A percentile compares a stretch with the other conserved stretches of the same genome.
Evolutionary conservation across 2,329 filamentous ascomycete species (phyloP).

Genomic region (Monosporascus sp.): DNA sequence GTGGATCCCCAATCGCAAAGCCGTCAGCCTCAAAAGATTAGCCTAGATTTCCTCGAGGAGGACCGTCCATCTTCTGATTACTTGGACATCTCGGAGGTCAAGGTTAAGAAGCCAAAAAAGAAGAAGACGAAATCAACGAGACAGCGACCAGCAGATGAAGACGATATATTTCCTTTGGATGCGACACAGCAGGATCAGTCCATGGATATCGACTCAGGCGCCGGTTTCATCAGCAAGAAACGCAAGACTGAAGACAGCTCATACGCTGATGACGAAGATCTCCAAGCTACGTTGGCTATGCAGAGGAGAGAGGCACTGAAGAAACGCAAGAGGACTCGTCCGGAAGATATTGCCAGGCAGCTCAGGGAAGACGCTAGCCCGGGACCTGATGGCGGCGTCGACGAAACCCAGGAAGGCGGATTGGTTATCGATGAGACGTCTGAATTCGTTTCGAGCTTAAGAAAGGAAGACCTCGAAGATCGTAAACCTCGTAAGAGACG

Average conservation of each 20-base stretch:
- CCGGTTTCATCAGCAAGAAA: constrained; percentile 49
- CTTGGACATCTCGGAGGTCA: constrained; percentile 77
- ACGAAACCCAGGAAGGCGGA: constrained; percentile 42
- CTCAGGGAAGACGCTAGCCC: constrained; percentile 59
- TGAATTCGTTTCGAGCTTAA: constrained; percentile 85
- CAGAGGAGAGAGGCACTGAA: constrained; percentile 81
- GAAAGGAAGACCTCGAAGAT: constrained; percentile 54
- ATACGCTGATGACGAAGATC: constrained; percentile 86
- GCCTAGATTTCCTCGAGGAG: constrained; percentile 59
- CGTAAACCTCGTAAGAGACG: constrained; percentile 46
- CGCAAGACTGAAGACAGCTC: constrained; percentile 59
- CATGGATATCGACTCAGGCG: constrained; percentile 74
- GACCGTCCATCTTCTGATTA: constrained; percentile 78
- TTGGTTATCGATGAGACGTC: constrained; percentile 94
- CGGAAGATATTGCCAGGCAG: constrained; percentile 81
- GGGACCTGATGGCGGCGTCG: constrained; percentile 43
- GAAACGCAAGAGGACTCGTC: constrained; percentile 81
- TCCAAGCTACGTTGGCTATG: constrained; percentile 79
- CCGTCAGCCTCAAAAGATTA: constrained; percentile 66
- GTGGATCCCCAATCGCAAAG: constrained; percentile 48
- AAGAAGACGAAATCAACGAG: constrained; percentile 77
- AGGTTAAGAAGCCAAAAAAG: constrained; percentile 90
- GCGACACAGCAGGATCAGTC: constrained; percentile 35
- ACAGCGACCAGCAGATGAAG: constrained; percentile 61
- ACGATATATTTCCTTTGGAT: constrained; percentile 49